Evolutionary conservation across 306 rosid species (phyloP).

Genomic region (Pachyrhizus erosus): DNA sequence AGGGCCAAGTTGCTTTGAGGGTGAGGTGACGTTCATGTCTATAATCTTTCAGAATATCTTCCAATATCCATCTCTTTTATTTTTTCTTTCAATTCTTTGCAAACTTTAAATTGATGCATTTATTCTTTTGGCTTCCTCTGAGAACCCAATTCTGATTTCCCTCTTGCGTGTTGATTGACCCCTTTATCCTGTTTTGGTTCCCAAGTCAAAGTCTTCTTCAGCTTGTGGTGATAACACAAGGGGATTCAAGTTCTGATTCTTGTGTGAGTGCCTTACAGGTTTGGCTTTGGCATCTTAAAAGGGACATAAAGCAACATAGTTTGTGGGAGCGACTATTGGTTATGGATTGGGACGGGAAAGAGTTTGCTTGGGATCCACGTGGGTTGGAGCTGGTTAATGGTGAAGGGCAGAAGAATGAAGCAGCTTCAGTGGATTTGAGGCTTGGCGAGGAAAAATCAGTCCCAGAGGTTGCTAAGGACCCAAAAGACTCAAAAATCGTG

Average conservation of each 20-base stretch:
- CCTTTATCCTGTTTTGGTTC: slow-evolving; percentile 40
- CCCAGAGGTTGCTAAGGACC: neutral
- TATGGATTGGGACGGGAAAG: slow-evolving; percentile 93
- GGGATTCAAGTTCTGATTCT: slow-evolving; percentile 45
- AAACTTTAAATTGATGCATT: slow-evolving; percentile 30
- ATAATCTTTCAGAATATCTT: slow-evolving; percentile 39
- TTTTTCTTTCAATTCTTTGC: neutral
- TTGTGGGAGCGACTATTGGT: slow-evolving; percentile 21
- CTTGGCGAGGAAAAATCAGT: slow-evolving; percentile 52
- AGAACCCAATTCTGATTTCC: slow-evolving; percentile 49
- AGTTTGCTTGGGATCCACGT: slow-evolving; percentile 68
- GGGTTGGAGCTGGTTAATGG: slow-evolving; percentile 44
- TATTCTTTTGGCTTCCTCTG: slow-evolving; percentile 49
- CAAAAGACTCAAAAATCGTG: slow-evolving; percentile 28
- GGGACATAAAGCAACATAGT: slow-evolving; percentile 32
- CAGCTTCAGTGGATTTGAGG: slow-evolving; percentile 54
- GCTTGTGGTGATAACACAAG: slow-evolving; percentile 32
- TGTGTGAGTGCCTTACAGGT: slow-evolving; percentile 51
- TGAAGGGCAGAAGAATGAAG: slow-evolving; percentile 36
- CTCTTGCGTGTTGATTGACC: slow-evolving; percentile 31
- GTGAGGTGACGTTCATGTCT: slow-evolving; percentile 48
- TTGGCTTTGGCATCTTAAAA: slow-evolving; percentile 45
- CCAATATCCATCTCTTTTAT: slow-evolving; percentile 16
- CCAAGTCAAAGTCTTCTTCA: slow-evolving; percentile 47
- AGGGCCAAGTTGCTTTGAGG: slow-evolving; percentile 43